Evolutionary conservation across 192 early-diverging fungal genomes (phyloP), one percentile per base, ranked within the genome.

Genomic region (Martensiomyces pterosporus): DNA sequence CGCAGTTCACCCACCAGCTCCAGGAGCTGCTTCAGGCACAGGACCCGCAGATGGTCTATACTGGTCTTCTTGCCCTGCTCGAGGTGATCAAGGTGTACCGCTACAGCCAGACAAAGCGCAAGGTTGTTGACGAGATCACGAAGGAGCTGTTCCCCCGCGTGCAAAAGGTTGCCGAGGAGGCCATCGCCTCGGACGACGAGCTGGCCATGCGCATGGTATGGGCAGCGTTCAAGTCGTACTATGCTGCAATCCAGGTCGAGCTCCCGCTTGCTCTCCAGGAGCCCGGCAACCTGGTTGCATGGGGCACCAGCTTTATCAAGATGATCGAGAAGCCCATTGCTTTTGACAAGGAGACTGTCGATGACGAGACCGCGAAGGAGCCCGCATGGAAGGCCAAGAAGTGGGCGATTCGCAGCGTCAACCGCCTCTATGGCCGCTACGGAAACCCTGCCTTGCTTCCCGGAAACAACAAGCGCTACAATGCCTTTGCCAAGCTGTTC

Each of bases 331-430:
- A 82, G 64, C 75, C 77, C 26, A 75, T 85, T 19, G 79, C 77
- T 7, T 64, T 85, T 3, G 79, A 83, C 15, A 60, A 69, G 29
- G 80, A 83, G 41, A 49, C 64, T 1, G 55, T 61, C 25, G 75
- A 78, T 29, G 84, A 88, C 36, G 91, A 92, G 24, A 62, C 83
- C 23, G 90, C 89, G 46, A 85, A 85, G 56, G 82, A 88, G 63
- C 84, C 85, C 16, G 90, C 82, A 77, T 92, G 87, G 86, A 93
- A 93, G 76, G 85, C 86, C 43, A 96, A 94, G 64, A 93, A 95
- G 59, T 96, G 96, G 94, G 86, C 94, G 7, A 85, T 85, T 59
- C 82, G 80, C 47, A 89, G 84, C 67, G 72, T 98, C 57, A 91
- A 94, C 79, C 83, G 82, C 16, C 80, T 91, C 9, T 92, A 94